These are phyloP conservation scores for Starmerella floris DNA, from an alignment of 805 yeast genomes.

Conservation along the genomic window DNA sequence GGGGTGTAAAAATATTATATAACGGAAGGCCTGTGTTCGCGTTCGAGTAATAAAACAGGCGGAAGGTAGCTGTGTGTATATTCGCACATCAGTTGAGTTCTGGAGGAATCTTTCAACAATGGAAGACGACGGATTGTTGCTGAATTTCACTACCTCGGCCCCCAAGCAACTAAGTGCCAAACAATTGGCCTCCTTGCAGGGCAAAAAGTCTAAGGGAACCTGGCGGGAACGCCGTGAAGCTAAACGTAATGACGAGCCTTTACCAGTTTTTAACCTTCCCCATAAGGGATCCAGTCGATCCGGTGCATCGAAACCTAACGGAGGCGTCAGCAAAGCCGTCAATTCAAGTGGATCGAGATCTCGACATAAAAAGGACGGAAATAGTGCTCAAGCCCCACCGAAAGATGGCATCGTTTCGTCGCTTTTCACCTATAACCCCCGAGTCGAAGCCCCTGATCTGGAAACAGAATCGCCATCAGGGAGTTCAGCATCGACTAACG, in stretches of 20 bases:
- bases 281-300: background rate
- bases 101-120: too few species aligned
- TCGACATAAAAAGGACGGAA: background rate
- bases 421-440: slow-evolving; percentile 60
- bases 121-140: slow-evolving; percentile 48
- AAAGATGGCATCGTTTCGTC: slow-evolving; percentile 54
- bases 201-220: slow-evolving; percentile 25
- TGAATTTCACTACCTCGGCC: slow-evolving; percentile 52
- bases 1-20: background rate
- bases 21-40: too few species aligned
- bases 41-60: too few species aligned
- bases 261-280: background rate
- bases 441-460: slow-evolving; percentile 25
- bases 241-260: slow-evolving; percentile 2
- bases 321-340: background rate
- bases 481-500: slow-evolving; percentile 43
- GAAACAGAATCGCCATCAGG: background rate
- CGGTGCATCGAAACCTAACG: background rate
- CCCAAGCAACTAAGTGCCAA: slow-evolving; percentile 17
- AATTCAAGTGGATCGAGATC: background rate
- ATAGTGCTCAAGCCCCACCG: background rate
- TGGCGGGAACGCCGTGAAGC: slow-evolving; percentile 26
- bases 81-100: too few species aligned
- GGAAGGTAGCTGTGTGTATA: too few species aligned
- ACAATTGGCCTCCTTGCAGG: slow-evolving; percentile 18